Conservation (phyloP, 805 yeast genomes). For the Kluyveromyces siamensis region DNA sequence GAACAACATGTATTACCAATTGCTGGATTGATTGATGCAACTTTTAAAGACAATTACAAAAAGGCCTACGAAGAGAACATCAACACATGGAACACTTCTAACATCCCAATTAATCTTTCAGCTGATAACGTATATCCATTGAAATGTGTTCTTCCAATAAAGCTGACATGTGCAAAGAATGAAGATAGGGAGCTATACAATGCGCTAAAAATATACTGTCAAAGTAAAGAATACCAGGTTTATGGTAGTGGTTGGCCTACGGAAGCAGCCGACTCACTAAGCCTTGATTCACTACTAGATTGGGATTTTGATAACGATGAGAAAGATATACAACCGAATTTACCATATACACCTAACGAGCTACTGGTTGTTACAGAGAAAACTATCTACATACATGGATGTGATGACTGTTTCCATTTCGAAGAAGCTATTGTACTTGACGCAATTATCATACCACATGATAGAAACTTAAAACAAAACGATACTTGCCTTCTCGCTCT, state of each 20-base stretch:
- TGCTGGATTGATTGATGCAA: background rate
- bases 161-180: background rate
- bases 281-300: conserved; percentile 1
- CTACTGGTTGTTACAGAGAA: background rate
- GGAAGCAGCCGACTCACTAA: background rate
- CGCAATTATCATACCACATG: background rate
- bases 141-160: background rate
- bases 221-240: background rate
- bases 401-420: too few relatives aligned
- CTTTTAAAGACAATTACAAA: background rate
- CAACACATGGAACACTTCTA: background rate
- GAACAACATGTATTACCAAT: background rate
- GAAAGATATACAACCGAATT: background rate
- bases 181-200: background rate
- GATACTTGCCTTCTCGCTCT: background rate
- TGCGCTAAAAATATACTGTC: background rate
- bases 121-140: background rate
- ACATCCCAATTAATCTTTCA: background rate
- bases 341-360: background rate
- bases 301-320: conserved; percentile 2
- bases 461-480: background rate
- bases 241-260: conserved; percentile 1
- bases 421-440: background rate
- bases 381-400: background rate
- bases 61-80: background rate